Evolutionary conservation across 169 alveolate genomes (phyloP), one percentile per base, ranked within the genome.

Genomic region (Theileria equi): DNA sequence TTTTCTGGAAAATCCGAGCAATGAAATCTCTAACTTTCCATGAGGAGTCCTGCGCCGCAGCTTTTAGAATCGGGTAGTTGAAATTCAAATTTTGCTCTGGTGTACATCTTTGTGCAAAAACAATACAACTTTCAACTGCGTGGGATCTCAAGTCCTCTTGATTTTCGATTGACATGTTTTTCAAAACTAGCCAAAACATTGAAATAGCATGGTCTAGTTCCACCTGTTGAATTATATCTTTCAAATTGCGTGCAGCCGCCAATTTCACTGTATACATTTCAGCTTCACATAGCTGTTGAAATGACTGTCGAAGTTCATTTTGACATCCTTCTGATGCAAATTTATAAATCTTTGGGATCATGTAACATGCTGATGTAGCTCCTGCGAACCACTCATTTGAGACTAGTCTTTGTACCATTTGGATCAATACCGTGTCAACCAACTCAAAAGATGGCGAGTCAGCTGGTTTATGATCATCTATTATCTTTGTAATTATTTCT

Each of bases 111-210:
- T 61, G 34, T 6, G 81, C 86, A 54, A 77, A 77, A 2, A 68
- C 70, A 32, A 77, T 61, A 48, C 77, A 77, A 10, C 73, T 28
- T 49, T 59, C 86, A 32, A 77, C 80, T 10, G 77, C 59, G 26
- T 66, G 49, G 32, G 60, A 58, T 32, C 86, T 43, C 5, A 77
- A 62, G 19, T 67, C 64, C 2, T 77, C 86, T 59, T 66, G 80
- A 57, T 48, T 53, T 29, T 77, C 79, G 34, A 66, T 58, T 25
- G 86, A 65, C 81, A 77, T 77, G 70, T 77, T 77, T 28, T 77
- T 77, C 23, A 77, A 70, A 31, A 67, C 86, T 40, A 77, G 81
- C 86, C 86, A 77, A 68, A 77, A 77, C 81, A 77, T 65, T 5
- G 86, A 77, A 3, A 77, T 58, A 7, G 86, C 58, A 63, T 77